A percentile compares a stretch with the other conserved stretches of the same genome.
These are phyloP conservation scores for Peronospora destructor DNA, from an alignment of 352 stramenopile species.

Conservation along the genomic window DNA sequence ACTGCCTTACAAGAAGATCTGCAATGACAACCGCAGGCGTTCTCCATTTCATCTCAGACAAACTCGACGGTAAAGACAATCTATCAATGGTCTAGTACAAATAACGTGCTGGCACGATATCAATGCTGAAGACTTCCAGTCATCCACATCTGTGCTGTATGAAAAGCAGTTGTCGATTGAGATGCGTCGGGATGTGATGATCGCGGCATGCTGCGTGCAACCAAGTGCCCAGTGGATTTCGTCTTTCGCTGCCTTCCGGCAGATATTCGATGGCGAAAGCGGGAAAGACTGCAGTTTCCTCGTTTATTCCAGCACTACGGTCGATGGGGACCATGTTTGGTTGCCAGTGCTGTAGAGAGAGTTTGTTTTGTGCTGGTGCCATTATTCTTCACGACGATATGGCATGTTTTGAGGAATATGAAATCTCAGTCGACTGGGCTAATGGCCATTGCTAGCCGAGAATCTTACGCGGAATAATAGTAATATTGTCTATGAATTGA, in stretches of 20 bases:
- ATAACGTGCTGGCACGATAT: conserved; percentile 5
- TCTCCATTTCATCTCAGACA: background rate
- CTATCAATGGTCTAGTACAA: background rate
- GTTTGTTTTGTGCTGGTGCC: conserved; percentile 57
- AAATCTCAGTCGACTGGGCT: too few species aligned
- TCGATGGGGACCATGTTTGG: conserved; percentile 70
- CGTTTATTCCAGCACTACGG: conserved; percentile 63
- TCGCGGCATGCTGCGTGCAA: conserved; percentile 52
- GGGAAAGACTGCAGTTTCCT: conserved; percentile 6
- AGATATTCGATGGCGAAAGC: conserved; percentile 7
- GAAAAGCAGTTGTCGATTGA: conserved; percentile 29
- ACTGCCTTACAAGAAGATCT: conserved; percentile 14
- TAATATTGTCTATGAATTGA: too few species aligned
- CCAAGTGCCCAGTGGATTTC: conserved; percentile 50
- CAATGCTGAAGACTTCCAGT: conserved; percentile 47
- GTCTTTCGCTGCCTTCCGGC: conserved; percentile 31
- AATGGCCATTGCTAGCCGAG: too few species aligned
- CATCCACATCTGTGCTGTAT: conserved; percentile 16
- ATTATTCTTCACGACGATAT: conserved; percentile 36
- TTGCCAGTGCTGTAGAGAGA: conserved; percentile 47
- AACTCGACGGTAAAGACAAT: conserved; percentile 2
- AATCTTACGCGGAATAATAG: too few species aligned
- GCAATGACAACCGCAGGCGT: background rate
- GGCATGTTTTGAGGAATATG: too few species aligned
- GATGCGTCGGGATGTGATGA: conserved; percentile 37